Conservation (phyloP, 176 grass and related monocot species). For the Musa itinerans region DNA sequence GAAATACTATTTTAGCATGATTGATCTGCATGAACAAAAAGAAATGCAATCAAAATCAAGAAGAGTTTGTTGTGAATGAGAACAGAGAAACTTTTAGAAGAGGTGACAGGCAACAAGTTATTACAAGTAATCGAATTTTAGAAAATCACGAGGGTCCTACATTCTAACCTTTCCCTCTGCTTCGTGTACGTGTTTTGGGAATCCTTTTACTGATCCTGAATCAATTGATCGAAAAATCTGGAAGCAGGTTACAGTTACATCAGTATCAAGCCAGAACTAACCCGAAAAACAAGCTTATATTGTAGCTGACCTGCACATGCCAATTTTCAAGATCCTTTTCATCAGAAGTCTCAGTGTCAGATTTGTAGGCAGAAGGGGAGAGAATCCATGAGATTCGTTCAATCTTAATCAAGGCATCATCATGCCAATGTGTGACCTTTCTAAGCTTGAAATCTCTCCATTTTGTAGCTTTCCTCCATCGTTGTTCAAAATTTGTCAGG, state of each 20-base stretch:
- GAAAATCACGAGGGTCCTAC: neutral
- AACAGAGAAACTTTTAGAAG: too few relatives aligned
- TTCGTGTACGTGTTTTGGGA: conserved; percentile 69
- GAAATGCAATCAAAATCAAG: neutral
- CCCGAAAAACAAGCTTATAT: neutral
- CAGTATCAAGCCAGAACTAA: conserved; percentile 13
- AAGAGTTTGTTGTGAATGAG: neutral
- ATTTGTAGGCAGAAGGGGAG: conserved; percentile 39
- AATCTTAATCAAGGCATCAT: conserved; percentile 73
- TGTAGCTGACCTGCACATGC: conserved; percentile 66
- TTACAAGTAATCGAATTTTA: neutral
- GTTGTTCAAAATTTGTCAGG: conserved; percentile 85
- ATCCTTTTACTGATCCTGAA: conserved; percentile 80
- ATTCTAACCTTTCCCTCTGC: conserved; percentile 56
- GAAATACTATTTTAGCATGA: conserved; percentile 14
- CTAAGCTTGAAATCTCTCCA: conserved; percentile 58
- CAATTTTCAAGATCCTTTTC: conserved; percentile 79
- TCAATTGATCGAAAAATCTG: conserved; percentile 93
- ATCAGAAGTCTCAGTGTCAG: conserved; percentile 37
- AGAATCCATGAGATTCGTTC: conserved; percentile 87
- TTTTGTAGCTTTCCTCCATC: conserved; percentile 84
- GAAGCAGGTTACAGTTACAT: neutral
- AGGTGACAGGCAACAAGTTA: neutral
- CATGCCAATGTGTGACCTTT: conserved; percentile 63
- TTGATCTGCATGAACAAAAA: neutral